A percentile compares a stretch with the other conserved stretches of the same genome.
Conservation (phyloP, 208 protist species). For the Crithidia sp. region DNA sequence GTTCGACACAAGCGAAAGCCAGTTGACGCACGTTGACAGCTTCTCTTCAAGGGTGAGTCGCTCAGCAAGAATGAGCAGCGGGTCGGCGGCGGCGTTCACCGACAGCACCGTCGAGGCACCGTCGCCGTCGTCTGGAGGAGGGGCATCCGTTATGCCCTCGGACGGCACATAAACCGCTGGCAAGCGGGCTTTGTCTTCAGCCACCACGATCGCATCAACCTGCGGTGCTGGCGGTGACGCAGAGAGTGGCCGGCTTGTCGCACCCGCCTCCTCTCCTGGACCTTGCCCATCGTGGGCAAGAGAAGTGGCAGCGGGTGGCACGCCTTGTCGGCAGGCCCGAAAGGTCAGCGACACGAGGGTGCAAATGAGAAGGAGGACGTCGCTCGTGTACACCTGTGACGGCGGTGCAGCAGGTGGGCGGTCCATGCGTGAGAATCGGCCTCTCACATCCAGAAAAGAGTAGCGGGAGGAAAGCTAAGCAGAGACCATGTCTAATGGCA, state of each 20-base stretch:
- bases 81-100: conserved; percentile 16
- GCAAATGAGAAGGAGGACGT: conserved; percentile 14
- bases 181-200: not conserved
- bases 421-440: not conserved
- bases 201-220: not conserved
- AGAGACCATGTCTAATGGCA: not conserved
- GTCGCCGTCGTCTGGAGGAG: not conserved
- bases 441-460: not conserved
- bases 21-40: conserved; percentile 41
- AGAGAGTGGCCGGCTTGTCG: not conserved
- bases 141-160: not conserved
- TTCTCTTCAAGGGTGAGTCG: conserved; percentile 34
- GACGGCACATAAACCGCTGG: not conserved
- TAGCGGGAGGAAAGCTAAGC: not conserved
- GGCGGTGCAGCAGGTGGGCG: not conserved
- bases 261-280: not conserved
- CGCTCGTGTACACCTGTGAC: conserved; percentile 7
- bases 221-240: not conserved
- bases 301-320: not conserved
- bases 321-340: conserved; percentile 7
- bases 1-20: conserved; percentile 60
- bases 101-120: not conserved
- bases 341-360: conserved; percentile 23
- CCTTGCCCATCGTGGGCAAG: not conserved
- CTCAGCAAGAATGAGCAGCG: conserved; percentile 35